phyloP scores from a whole-genome alignment of 441 rosid species.

The Mallotus repandus region DNA sequence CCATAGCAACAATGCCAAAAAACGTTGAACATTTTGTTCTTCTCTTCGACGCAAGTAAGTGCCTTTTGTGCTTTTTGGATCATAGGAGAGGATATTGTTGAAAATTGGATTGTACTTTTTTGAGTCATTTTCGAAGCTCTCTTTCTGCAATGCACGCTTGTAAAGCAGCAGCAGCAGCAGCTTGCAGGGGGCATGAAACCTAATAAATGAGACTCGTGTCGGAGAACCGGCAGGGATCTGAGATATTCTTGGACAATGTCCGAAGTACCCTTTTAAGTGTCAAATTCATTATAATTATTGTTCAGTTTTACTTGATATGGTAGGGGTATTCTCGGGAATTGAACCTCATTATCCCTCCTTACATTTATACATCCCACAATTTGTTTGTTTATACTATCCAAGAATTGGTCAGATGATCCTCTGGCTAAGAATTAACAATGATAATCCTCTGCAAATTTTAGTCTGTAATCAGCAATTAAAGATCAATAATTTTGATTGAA shows the following conservation, averaged over 20 bases:
- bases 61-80: not conserved
- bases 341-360: not conserved
- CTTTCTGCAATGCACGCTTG: slow-evolving; percentile 32
- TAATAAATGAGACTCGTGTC: slow-evolving; percentile 28
- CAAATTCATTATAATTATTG: slow-evolving; percentile 27
- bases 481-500: not conserved
- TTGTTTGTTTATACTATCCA: slow-evolving; percentile 11
- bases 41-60: slow-evolving; percentile 93
- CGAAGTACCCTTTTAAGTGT: slow-evolving; percentile 39
- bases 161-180: slow-evolving; percentile 23
- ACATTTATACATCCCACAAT: no score
- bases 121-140: slow-evolving; percentile 11
- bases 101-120: slow-evolving; percentile 9
- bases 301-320: not conserved
- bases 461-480: slow-evolving; percentile 21
- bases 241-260: slow-evolving; percentile 33
- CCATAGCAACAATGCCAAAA: slow-evolving; percentile 73
- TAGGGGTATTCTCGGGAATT: slow-evolving; percentile 58
- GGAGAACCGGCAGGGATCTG: slow-evolving; percentile 43
- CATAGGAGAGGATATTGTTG: not conserved
- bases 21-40: slow-evolving; percentile 69
- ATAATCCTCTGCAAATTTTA: slow-evolving; percentile 11
- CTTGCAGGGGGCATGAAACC: not conserved
- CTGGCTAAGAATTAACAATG: no score
- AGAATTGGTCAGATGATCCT: slow-evolving; percentile 33